These are phyloP conservation scores for Reutealis trisperma DNA, from an alignment of 345 rosid genomes.

Conservation along the genomic window DNA sequence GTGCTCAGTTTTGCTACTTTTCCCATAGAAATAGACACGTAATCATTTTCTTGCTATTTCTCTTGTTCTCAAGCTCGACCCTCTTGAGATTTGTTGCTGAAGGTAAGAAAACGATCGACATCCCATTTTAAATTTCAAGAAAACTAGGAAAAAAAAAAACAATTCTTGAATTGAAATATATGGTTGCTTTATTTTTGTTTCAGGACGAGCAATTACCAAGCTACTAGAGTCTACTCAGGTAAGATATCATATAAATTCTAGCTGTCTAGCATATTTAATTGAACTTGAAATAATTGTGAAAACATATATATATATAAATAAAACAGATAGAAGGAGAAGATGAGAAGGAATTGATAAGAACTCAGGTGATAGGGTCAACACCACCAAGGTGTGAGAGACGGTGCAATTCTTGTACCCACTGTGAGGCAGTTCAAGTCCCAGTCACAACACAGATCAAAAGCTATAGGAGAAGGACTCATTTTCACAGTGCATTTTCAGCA, in stretches of 20 bases:
- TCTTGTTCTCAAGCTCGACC: slow-evolving; percentile 37
- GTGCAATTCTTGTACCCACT: slow-evolving; percentile 53
- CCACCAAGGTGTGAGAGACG: slow-evolving; percentile 63
- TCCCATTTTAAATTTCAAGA: not conserved
- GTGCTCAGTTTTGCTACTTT: slow-evolving; percentile 25
- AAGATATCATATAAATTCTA: not conserved
- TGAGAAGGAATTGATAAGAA: slow-evolving; percentile 27
- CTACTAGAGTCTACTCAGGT: slow-evolving; percentile 35
- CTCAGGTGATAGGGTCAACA: slow-evolving; percentile 53
- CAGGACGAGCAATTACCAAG: slow-evolving; percentile 40
- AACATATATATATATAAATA: no score
- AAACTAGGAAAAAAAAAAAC: not conserved
- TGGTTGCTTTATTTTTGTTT: slow-evolving; percentile 12
- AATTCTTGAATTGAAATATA: not conserved
- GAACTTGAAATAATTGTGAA: not conserved
- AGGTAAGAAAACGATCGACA: slow-evolving; percentile 24
- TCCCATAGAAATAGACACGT: slow-evolving; percentile 31
- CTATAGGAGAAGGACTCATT: slow-evolving; percentile 17
- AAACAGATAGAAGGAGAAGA: slow-evolving; percentile 5
- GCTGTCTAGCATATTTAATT: not conserved
- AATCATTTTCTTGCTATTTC: slow-evolving; percentile 33
- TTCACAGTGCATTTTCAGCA: slow-evolving; percentile 25
- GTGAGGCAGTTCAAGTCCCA: slow-evolving; percentile 70
- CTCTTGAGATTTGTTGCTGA: slow-evolving; percentile 34
- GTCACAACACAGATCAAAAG: slow-evolving; percentile 31